Percentiles rank a stretch among this genome's conserved stretches.
These are phyloP conservation scores for Mortierella sp. DNA, from an alignment of 371 early-diverging fungal genomes.

Conservation along the genomic window DNA sequence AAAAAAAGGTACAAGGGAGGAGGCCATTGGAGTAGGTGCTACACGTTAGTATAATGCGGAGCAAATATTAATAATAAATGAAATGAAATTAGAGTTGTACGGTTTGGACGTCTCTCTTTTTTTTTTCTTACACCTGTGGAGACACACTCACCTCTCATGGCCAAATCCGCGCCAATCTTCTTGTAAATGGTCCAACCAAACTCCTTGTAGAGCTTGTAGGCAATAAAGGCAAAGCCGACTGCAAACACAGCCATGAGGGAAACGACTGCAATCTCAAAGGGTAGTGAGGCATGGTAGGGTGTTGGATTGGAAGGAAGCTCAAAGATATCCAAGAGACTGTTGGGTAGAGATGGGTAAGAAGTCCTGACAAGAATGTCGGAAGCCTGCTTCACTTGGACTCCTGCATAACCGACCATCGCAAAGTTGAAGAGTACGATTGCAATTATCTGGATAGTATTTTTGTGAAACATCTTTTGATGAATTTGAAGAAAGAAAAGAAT, in stretches of 20 bases:
- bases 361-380: slow-evolving; percentile 41
- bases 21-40: no score
- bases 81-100: no score
- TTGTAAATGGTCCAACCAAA: slow-evolving; percentile 97
- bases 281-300: slow-evolving; percentile 46
- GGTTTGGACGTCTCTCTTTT: no score
- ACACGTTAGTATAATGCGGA: no score
- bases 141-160: slow-evolving; percentile 76
- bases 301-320: slow-evolving; percentile 4
- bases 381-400: slow-evolving; percentile 53
- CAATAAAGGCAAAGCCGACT: slow-evolving; percentile 48
- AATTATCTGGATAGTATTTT: slow-evolving; percentile 58
- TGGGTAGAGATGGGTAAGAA: slow-evolving; percentile 16
- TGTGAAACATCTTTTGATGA: slow-evolving; percentile 48
- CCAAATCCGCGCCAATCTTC: slow-evolving; percentile 92
- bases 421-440: slow-evolving; percentile 53
- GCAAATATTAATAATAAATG: no score
- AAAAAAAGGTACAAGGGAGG: no score
- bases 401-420: slow-evolving; percentile 52
- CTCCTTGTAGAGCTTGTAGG: slow-evolving; percentile 78
- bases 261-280: slow-evolving; percentile 51
- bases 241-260: slow-evolving; percentile 49
- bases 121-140: no score
- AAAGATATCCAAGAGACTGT: slow-evolving; percentile 25
- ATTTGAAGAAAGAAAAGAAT: slow-evolving; percentile 3